These are phyloP conservation scores for Bonnemaisonia californica DNA, from an alignment of 31 red algal genomes.

Conservation along the genomic window DNA sequence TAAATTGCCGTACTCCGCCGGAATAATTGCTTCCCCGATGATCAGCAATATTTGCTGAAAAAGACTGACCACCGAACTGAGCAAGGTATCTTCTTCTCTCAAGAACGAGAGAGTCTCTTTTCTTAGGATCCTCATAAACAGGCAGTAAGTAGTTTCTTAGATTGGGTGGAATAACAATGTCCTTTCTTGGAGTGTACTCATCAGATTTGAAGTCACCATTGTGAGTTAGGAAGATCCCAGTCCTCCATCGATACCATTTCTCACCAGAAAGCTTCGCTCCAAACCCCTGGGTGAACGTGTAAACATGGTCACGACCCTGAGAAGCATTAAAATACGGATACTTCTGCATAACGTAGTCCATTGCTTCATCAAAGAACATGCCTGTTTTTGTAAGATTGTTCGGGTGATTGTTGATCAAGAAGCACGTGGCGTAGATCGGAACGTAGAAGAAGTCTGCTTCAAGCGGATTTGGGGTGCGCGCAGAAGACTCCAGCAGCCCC, in stretches of 20 bases:
- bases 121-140: slow-evolving; percentile 16
- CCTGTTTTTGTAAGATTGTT: slow-evolving; percentile 71
- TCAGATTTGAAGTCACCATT: slow-evolving; percentile 71
- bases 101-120: neutral
- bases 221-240: slow-evolving; percentile 71
- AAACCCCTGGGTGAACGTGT: slow-evolving; percentile 79
- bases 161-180: slow-evolving; percentile 75
- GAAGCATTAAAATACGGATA: slow-evolving; percentile 74
- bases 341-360: slow-evolving; percentile 50
- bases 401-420: slow-evolving; percentile 73
- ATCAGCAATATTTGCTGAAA: slow-evolving; percentile 51
- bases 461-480: slow-evolving; percentile 36
- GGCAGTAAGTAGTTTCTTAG: slow-evolving; percentile 57
- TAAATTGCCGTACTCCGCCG: slow-evolving; percentile 59
- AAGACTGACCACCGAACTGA: slow-evolving; percentile 73
- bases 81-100: slow-evolving; percentile 46
- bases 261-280: slow-evolving; percentile 61
- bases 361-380: slow-evolving; percentile 60
- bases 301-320: slow-evolving; percentile 76
- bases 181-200: slow-evolving; percentile 74
- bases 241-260: slow-evolving; percentile 57
- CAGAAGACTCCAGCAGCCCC: slow-evolving; percentile 30
- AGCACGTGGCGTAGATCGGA: slow-evolving; percentile 78
- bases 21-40: slow-evolving; percentile 81
- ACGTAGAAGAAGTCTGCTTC: slow-evolving; percentile 82